Evolutionary conservation across 2,329 filamentous ascomycete species (phyloP).

Genomic region (Pseudogymnoascus sp.): DNA sequence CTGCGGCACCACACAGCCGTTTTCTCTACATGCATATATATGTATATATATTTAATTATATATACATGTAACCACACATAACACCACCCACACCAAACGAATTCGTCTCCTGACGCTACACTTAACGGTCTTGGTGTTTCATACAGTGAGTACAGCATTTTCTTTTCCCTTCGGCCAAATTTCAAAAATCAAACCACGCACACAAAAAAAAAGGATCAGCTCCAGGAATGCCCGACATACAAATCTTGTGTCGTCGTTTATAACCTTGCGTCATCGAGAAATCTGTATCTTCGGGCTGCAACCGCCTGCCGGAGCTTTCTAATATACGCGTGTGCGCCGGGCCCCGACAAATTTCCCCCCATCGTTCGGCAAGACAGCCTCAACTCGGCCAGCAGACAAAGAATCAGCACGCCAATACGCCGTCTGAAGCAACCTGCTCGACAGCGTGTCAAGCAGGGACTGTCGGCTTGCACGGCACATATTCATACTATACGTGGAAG

Average conservation of each 20-base stretch:
- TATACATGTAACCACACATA: not conserved
- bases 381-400: not conserved
- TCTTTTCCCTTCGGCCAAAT: not conserved
- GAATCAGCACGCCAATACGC: not conserved
- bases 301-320: not conserved
- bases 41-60: conserved; percentile 3
- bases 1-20: not conserved
- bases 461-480: not conserved
- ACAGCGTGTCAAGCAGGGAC: not conserved
- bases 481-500: not conserved
- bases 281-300: not conserved
- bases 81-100: not conserved
- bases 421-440: not conserved
- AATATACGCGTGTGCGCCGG: not conserved
- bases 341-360: not conserved
- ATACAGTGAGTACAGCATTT: not conserved
- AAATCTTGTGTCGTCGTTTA: not conserved
- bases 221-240: not conserved
- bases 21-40: not conserved
- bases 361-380: not conserved
- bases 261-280: not conserved
- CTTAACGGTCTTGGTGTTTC: not conserved
- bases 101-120: not conserved
- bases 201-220: not conserved
- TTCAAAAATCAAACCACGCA: not conserved